Evolutionary conservation across 495 filamentous ascomycete species (phyloP).

Genomic region (Aspergillus carlsbadensis): DNA sequence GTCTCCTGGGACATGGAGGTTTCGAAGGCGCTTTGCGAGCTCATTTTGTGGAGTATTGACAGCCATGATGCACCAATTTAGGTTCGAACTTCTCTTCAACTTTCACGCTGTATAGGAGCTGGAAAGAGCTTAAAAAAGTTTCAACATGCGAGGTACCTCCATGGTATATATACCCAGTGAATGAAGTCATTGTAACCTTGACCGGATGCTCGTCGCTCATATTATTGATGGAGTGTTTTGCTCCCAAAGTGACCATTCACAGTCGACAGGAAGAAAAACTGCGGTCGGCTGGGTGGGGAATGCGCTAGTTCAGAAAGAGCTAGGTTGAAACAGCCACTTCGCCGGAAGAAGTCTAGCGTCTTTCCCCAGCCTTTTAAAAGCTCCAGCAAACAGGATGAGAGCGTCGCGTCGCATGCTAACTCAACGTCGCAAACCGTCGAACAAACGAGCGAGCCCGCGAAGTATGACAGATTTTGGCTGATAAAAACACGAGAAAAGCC

Average conservation of each 20-base stretch:
- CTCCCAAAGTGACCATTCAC: constrained; percentile 21
- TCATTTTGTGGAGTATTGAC: constrained; percentile 15
- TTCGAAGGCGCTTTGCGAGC: constrained; percentile 20
- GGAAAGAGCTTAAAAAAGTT: not conserved
- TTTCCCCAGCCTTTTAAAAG: constrained; percentile 28
- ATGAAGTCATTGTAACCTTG: not conserved
- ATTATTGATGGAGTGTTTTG: constrained; percentile 10
- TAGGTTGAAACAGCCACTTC: not conserved
- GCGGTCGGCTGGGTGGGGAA: not conserved
- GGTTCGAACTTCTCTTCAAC: not conserved
- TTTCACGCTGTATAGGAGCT: not conserved
- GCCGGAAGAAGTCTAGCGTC: constrained; percentile 18
- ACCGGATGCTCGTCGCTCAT: not conserved
- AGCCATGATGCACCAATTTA: constrained; percentile 4
- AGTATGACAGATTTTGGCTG: constrained; percentile 13
- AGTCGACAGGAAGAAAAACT: not conserved
- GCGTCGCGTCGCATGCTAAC: constrained; percentile 29
- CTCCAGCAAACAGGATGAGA: not conserved
- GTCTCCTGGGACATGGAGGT: constrained; percentile 45
- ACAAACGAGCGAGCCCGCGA: not conserved
- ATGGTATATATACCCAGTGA: not conserved
- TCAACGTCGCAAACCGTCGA: not conserved
- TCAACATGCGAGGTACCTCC: not conserved
- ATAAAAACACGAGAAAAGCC: constrained; percentile 3
- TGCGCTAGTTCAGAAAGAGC: not conserved